Evolutionary conservation across 1,284 basidiomycete species (phyloP).

Genomic region (Fistulinella cinereoalba): DNA sequence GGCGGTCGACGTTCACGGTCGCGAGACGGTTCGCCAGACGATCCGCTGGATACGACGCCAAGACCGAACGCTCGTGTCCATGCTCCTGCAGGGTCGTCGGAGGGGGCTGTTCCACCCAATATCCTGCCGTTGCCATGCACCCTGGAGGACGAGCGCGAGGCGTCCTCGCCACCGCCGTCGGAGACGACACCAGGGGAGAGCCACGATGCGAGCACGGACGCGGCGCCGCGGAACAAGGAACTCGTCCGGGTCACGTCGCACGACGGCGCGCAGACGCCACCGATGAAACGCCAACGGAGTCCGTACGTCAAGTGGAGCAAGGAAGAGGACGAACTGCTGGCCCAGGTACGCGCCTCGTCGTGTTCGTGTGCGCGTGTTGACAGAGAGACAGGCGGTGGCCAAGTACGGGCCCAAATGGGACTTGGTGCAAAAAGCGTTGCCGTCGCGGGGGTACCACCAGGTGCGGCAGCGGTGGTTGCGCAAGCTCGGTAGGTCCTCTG

Average conservation of each 20-base stretch:
- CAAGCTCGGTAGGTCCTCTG: slow-evolving; percentile 33
- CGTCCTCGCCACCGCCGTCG: slow-evolving; percentile 1
- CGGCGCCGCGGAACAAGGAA: slow-evolving; percentile 18
- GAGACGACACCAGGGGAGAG: slow-evolving; percentile 6
- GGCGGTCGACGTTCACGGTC: not conserved
- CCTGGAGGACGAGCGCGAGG: slow-evolving; percentile 6
- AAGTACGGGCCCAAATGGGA: slow-evolving; percentile 44
- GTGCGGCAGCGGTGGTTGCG: slow-evolving; percentile 41
- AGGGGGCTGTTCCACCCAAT: not conserved
- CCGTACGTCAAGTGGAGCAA: slow-evolving; percentile 41
- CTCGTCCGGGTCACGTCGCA: slow-evolving; percentile 26
- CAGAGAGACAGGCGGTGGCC: slow-evolving; percentile 32
- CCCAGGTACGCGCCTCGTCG: slow-evolving; percentile 25
- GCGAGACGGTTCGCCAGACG: slow-evolving; percentile 1
- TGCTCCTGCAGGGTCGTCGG: not conserved
- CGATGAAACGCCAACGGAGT: slow-evolving; percentile 34
- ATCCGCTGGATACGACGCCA: slow-evolving; percentile 21
- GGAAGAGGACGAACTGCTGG: slow-evolving; percentile 40
- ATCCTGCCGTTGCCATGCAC: not conserved
- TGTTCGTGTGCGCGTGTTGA: not conserved
- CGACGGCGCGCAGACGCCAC: slow-evolving; percentile 1
- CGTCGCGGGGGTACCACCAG: slow-evolving; percentile 39
- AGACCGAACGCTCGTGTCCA: slow-evolving; percentile 10
- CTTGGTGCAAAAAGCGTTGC: slow-evolving; percentile 38
- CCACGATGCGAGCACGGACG: not conserved